Evolutionary conservation across 2,329 filamentous ascomycete species (phyloP), one percentile per base, ranked within the genome.

Genomic region (Aotearoamyces nothofagi): DNA sequence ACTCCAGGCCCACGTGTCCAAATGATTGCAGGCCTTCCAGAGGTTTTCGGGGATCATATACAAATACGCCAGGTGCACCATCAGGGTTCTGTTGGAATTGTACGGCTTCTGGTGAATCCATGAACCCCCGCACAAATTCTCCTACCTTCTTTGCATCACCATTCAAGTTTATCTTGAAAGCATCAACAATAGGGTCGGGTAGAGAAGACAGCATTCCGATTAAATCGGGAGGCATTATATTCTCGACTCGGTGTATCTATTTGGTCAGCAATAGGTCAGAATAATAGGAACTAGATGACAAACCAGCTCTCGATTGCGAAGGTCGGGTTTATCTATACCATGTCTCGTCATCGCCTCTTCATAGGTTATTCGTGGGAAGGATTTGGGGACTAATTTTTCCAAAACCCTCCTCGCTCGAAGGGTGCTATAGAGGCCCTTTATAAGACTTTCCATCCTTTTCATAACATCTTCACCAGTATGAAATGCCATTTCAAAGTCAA

Each of bases 401-500:
- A 6, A n/a, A 12, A 22, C 27, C 8, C 17, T 30, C 17, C 24
- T 25, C 12, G 24, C 13, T 17, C 32, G 16, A 31, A 45, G 36
- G 17, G 34, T 24, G 5, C 14, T 20, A 27, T 46, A 47, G 2
- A 47, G 30, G 22, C 15, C 5, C 25, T 43, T 40, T 24, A 51
- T 36, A 4, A 47, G 33, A 6, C 32, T 26, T 33, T 49, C 41
- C 27, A 48, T 39, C 28, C 29, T 31, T 7, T 46, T 43, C 69
- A 81, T 86, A 6, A 92, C 77, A 39, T 78, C 66, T 26, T 71
- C 53, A 5, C 77, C 78, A 5, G 60, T 71, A 0, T 78, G 74
- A 55, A 93, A 98, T 0, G 80, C 71, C 78, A 92, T 90, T 51
- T 98, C 90, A 42, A 98, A 54, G 66, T 98, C 90, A 29, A 94